phyloP scores from a whole-genome alignment of 1,284 basidiomycete genomes.

The Cystobasidium pallidum region DNA sequence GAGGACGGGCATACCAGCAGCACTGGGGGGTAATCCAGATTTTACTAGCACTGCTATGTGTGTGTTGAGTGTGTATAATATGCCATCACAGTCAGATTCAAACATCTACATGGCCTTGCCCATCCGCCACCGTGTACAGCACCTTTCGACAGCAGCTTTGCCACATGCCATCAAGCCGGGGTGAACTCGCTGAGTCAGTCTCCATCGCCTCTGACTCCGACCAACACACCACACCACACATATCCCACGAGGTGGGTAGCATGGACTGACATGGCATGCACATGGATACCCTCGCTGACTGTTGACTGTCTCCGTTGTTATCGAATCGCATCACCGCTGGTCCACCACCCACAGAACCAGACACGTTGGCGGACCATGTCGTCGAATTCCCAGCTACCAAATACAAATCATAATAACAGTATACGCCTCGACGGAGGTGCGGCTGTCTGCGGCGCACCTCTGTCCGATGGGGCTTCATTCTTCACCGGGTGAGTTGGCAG shows the following conservation, averaged over 20 bases:
- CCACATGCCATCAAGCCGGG: conserved; percentile 17
- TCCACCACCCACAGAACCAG: conserved; percentile 15
- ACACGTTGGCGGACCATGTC: conserved; percentile 36
- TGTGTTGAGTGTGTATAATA: not conserved
- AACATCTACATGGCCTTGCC: no score
- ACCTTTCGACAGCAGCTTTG: conserved; percentile 12
- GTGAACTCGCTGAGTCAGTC: conserved; percentile 1
- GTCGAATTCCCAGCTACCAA: conserved; percentile 25
- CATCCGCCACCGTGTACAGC: no score
- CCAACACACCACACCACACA: conserved; percentile 5
- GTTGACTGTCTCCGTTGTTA: not conserved
- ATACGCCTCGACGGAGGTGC: conserved; percentile 31
- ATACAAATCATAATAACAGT: conserved; percentile 32
- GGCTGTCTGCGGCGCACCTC: conserved; percentile 10
- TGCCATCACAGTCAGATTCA: no score
- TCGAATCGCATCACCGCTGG: conserved; percentile 4
- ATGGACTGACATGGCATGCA: no score
- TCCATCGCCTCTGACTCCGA: not conserved
- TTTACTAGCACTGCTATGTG: not conserved
- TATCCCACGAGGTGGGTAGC: conserved; percentile 14
- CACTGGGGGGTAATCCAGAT: not conserved
- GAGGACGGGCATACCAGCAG: not conserved
- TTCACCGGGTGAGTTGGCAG: conserved; percentile 14
- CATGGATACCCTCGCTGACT: not conserved
- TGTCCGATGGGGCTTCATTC: conserved; percentile 33